These are phyloP conservation scores for Baeospora myosura DNA, from an alignment of 1,284 basidiomycete species.

Conservation along the genomic window DNA sequence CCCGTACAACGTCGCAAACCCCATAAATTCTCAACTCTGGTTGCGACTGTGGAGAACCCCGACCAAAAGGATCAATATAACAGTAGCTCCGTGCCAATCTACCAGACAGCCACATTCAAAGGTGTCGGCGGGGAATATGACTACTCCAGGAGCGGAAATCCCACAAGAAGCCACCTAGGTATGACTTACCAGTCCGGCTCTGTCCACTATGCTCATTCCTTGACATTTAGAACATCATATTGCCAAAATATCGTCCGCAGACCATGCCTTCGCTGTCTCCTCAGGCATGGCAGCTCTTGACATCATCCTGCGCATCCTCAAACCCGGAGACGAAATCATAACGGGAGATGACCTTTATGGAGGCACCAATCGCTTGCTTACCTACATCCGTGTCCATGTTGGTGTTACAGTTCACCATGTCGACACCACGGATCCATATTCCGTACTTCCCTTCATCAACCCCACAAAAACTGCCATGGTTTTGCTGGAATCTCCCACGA, in stretches of 20 bases:
- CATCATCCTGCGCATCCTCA: conserved; percentile 88
- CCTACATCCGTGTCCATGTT: conserved; percentile 83
- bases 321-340: conserved; percentile 91
- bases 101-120: conserved; percentile 98
- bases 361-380: conserved; percentile 92
- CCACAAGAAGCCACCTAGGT: conserved; percentile 92
- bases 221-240: conserved; percentile 81
- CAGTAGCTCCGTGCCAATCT: conserved; percentile 91
- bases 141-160: conserved; percentile 94
- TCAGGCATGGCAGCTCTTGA: conserved; percentile 99
- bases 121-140: conserved; percentile 88
- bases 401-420: conserved; percentile 91
- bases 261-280: conserved; percentile 84
- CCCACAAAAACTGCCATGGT: conserved; percentile 84
- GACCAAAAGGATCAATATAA: conserved; percentile 94
- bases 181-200: conserved; percentile 21
- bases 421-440: conserved; percentile 78
- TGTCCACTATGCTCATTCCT: background rate
- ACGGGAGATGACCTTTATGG: conserved; percentile 98
- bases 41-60: conserved; percentile 86
- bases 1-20: conserved; percentile 58
- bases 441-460: conserved; percentile 59
- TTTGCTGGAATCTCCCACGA: conserved; percentile 94
- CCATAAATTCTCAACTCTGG: conserved; percentile 78
- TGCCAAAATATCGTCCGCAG: conserved; percentile 88